Evolutionary conservation across 306 rosid species (phyloP).

Genomic region (Vigna trinervia): DNA sequence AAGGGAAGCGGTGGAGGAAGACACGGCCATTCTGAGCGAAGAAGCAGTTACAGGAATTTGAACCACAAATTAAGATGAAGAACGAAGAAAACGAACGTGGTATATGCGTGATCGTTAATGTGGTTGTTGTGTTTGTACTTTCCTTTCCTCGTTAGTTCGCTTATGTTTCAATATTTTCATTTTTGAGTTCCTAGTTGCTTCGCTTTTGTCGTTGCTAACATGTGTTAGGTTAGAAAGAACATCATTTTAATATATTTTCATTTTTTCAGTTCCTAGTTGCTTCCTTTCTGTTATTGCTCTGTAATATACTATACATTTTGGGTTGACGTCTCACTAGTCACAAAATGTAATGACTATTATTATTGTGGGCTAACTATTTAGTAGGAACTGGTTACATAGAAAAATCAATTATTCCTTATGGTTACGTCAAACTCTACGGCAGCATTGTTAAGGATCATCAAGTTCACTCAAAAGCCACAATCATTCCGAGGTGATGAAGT

Average conservation of each 20-base stretch:
- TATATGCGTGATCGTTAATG: not conserved
- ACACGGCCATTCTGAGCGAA: slow-evolving; percentile 37
- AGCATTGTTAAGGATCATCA: too few relatives aligned
- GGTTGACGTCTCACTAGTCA: not conserved
- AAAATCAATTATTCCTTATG: too few relatives aligned
- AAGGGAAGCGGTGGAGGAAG: slow-evolving; percentile 52
- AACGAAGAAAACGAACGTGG: not conserved
- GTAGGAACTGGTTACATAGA: not conserved
- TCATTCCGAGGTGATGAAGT: too few relatives aligned
- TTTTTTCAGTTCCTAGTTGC: not conserved
- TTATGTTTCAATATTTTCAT: not conserved
- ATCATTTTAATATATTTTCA: not conserved
- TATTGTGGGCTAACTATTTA: too few relatives aligned
- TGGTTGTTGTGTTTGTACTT: not conserved
- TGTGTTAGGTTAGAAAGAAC: too few relatives aligned
- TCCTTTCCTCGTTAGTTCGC: slow-evolving; percentile 33
- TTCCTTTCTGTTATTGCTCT: not conserved
- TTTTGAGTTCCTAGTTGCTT: not conserved
- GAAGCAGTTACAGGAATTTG: not conserved
- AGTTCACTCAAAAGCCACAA: too few relatives aligned
- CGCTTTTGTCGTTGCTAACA: not conserved
- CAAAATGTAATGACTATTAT: too few relatives aligned
- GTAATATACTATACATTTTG: too few relatives aligned
- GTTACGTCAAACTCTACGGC: too few relatives aligned
- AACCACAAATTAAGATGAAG: not conserved